Conservation (phyloP, 2,329 filamentous ascomycete species). For the Helotiales sp. region DNA sequence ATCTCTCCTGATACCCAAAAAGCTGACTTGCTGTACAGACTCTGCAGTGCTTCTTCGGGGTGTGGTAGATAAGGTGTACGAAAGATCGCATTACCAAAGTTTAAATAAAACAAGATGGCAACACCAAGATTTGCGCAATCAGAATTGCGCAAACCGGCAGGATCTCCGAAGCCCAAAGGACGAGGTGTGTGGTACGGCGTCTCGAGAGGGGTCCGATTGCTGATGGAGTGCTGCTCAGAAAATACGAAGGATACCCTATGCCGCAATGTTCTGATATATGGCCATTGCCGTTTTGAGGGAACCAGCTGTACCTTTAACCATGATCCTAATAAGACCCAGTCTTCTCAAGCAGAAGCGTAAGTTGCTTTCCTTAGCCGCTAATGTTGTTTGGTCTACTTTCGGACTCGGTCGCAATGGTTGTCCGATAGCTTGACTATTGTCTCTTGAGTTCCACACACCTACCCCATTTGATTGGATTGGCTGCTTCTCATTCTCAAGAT, state of each 20-base stretch:
- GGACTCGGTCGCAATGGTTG: no score
- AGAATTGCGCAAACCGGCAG: conserved; percentile 41
- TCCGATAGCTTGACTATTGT: no score
- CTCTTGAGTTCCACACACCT: no score
- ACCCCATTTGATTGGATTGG: no score
- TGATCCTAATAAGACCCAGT: conserved; percentile 64
- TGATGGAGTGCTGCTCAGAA: conserved; percentile 43
- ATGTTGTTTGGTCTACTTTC: not conserved
- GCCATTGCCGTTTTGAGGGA: conserved; percentile 89
- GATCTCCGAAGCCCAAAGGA: conserved; percentile 57
- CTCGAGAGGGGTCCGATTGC: conserved; percentile 3
- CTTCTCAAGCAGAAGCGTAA: conserved; percentile 51
- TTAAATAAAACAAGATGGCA: conserved; percentile 28
- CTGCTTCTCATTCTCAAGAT: no score
- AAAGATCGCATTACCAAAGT: conserved; percentile 9
- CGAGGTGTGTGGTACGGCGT: conserved; percentile 44
- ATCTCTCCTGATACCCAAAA: not conserved
- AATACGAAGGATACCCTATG: conserved; percentile 86
- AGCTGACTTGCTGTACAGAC: conserved; percentile 26
- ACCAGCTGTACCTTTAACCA: conserved; percentile 89
- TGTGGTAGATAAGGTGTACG: conserved; percentile 33
- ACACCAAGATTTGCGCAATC: conserved; percentile 34
- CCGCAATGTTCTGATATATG: conserved; percentile 90
- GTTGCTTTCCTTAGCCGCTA: conserved; percentile 29
- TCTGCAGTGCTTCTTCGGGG: conserved; percentile 33